A percentile compares a stretch with the other conserved stretches of the same genome.
Evolutionary conservation across 768 basidiomycete genomes (phyloP).

Genomic region (Melanogaster broomeanus): DNA sequence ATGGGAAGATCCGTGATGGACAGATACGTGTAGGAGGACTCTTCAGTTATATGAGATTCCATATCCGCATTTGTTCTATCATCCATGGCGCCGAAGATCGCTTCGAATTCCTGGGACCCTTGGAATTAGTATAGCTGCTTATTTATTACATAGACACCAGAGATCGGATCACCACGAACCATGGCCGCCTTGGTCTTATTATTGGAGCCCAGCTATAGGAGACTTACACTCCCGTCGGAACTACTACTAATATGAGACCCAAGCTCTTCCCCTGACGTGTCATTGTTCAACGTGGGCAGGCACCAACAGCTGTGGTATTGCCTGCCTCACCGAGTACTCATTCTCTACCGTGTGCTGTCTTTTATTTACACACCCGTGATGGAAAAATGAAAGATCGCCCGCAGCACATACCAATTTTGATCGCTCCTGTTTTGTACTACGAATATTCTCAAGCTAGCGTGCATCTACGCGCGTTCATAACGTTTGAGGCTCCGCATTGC

Average conservation of each 20-base stretch:
- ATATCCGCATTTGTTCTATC: too few relatives aligned
- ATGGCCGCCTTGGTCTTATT: conserved; percentile 9
- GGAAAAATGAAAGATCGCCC: conserved; percentile 4
- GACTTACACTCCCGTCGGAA: conserved; percentile 1
- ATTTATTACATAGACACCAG: too few relatives aligned
- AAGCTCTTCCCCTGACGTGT: conserved; percentile 6
- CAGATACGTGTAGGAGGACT: too few relatives aligned
- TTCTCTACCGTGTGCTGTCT: too few relatives aligned
- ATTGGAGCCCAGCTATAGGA: conserved; percentile 9
- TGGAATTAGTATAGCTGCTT: too few relatives aligned
- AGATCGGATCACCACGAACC: too few relatives aligned
- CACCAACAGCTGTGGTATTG: not conserved
- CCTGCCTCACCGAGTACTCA: not conserved
- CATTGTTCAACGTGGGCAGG: conserved; percentile 4
- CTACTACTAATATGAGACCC: conserved; percentile 12
- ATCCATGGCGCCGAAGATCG: too few relatives aligned
- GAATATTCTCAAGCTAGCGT: too few relatives aligned
- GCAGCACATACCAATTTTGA: conserved; percentile 5
- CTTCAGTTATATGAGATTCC: too few relatives aligned
- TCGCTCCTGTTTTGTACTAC: not conserved
- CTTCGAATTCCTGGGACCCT: conserved; percentile 11
- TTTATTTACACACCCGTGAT: not conserved
- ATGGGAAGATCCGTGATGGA: too few relatives aligned
- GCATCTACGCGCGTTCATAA: not conserved
- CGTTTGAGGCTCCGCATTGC: not conserved